Evolutionary conservation across 1,284 basidiomycete genomes (phyloP).

Genomic region (Exobasidium cylindrosporum): DNA sequence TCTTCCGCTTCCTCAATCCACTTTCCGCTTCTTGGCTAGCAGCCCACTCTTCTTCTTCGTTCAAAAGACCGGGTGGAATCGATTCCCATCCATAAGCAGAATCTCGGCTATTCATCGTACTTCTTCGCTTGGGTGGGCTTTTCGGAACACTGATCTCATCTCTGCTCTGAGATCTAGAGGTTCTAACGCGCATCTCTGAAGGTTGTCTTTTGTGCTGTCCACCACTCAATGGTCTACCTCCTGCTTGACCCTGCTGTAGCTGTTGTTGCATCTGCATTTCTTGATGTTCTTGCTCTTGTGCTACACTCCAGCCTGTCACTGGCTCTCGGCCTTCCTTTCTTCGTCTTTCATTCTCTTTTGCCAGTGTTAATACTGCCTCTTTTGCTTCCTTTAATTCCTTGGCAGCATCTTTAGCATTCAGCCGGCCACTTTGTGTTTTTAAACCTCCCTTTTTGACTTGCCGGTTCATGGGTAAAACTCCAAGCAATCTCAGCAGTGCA

Average conservation of each 20-base stretch:
- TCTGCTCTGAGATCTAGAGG: slow-evolving; percentile 3
- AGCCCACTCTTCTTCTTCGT: slow-evolving; percentile 42
- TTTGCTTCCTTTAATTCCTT: slow-evolving; percentile 50
- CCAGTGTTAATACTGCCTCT: slow-evolving; percentile 46
- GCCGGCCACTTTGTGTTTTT: slow-evolving; percentile 25
- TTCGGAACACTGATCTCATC: slow-evolving; percentile 6
- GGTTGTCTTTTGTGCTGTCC: slow-evolving; percentile 6
- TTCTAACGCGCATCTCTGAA: neutral
- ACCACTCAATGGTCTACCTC: neutral
- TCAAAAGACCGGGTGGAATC: slow-evolving; percentile 56
- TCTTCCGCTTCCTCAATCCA: slow-evolving; percentile 39
- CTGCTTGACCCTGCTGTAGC: neutral
- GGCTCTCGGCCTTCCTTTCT: slow-evolving; percentile 13
- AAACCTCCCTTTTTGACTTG: slow-evolving; percentile 36
- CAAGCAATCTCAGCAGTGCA: slow-evolving; percentile 46
- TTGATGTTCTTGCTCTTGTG: neutral
- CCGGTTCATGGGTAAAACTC: slow-evolving; percentile 35
- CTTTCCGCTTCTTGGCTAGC: slow-evolving; percentile 22
- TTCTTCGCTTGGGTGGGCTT: slow-evolving; percentile 65
- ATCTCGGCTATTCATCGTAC: slow-evolving; percentile 93
- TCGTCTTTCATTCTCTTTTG: slow-evolving; percentile 45
- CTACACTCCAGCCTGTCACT: slow-evolving; percentile 14
- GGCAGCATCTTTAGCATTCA: slow-evolving; percentile 25
- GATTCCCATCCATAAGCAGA: slow-evolving; percentile 84
- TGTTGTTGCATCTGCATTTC: neutral